Percentiles rank a stretch among this genome's conserved stretches.
These are phyloP conservation scores for Suhomyces maxii DNA, from an alignment of 1,139 yeast genomes.

Conservation along the genomic window DNA sequence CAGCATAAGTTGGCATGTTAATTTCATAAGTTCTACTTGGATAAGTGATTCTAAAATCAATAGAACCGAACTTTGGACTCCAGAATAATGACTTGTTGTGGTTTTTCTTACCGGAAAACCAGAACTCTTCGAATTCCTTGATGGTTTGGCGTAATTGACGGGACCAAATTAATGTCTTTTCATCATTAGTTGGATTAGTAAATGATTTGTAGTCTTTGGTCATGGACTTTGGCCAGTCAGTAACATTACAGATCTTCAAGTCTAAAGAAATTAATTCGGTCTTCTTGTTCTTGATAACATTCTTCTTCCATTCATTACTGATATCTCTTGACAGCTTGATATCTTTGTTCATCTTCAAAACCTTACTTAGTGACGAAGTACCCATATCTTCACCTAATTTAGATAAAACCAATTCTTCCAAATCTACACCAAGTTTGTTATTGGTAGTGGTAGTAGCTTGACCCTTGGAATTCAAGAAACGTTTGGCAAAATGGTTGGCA, in stretches of 20 bases:
- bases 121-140: slow-evolving; percentile 43
- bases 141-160: slow-evolving; percentile 38
- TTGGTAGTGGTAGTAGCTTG: slow-evolving; percentile 14
- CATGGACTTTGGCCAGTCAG: slow-evolving; percentile 53
- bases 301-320: slow-evolving; percentile 51
- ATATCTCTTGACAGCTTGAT: slow-evolving; percentile 66
- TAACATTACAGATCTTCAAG: slow-evolving; percentile 53
- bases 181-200: slow-evolving; percentile 33
- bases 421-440: slow-evolving; percentile 46
- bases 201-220: slow-evolving; percentile 57
- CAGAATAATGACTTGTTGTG: slow-evolving; percentile 75
- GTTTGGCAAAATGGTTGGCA: slow-evolving; percentile 85
- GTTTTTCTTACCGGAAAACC: slow-evolving; percentile 56
- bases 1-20: slow-evolving; percentile 79
- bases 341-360: slow-evolving; percentile 89
- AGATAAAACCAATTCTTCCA: slow-evolving; percentile 70
- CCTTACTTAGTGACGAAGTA: slow-evolving; percentile 71
- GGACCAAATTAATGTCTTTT: slow-evolving; percentile 53
- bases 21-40: slow-evolving; percentile 74
- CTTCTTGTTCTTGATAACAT: slow-evolving; percentile 20
- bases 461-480: slow-evolving; percentile 60
- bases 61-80: slow-evolving; percentile 83
- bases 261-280: slow-evolving; percentile 34
- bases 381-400: slow-evolving; percentile 80
- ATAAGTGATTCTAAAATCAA: slow-evolving; percentile 70